Conservation (phyloP, 2,329 filamentous ascomycete genomes). For the Monosporascus sp. region DNA sequence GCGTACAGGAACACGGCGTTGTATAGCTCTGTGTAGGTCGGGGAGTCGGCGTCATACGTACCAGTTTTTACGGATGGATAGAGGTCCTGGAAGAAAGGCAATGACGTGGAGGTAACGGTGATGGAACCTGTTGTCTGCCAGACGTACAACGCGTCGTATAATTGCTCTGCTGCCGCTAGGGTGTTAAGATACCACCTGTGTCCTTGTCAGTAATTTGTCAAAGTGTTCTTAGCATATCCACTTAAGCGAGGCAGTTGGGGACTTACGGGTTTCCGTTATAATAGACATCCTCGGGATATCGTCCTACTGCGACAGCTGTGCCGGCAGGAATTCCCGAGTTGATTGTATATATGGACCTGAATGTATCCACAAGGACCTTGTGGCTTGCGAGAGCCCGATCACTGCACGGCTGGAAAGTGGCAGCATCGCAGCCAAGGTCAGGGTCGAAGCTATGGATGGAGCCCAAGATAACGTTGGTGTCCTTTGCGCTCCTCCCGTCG, state of each 20-base stretch:
- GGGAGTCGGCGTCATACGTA: slow-evolving; percentile 48
- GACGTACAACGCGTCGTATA: slow-evolving; percentile 70
- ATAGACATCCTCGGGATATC: slow-evolving; percentile 69
- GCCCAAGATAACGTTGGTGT: slow-evolving; percentile 63
- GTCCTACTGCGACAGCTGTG: slow-evolving; percentile 55
- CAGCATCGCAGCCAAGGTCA: slow-evolving; percentile 56
- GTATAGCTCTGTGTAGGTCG: slow-evolving; percentile 49
- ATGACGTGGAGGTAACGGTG: slow-evolving; percentile 56
- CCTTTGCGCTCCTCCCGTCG: slow-evolving; percentile 60
- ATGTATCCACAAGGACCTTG: slow-evolving; percentile 69
- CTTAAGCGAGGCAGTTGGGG: background rate
- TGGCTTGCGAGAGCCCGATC: slow-evolving; percentile 66
- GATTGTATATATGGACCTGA: slow-evolving; percentile 63
- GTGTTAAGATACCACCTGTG: slow-evolving; percentile 68
- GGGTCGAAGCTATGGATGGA: slow-evolving; percentile 68
- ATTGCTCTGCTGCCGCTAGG: slow-evolving; percentile 70
- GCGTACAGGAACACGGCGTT: slow-evolving; percentile 53
- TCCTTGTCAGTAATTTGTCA: too few species aligned
- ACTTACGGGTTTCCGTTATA: slow-evolving; percentile 64
- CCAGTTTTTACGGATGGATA: slow-evolving; percentile 52
- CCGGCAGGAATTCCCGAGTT: slow-evolving; percentile 60
- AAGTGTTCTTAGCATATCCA: too few species aligned
- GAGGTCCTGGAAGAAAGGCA: slow-evolving; percentile 67
- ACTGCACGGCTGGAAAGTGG: slow-evolving; percentile 75
- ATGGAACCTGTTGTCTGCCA: slow-evolving; percentile 62